Evolutionary conservation across 208 protist genomes (phyloP).

Genomic region (Spongospora subterranea): DNA sequence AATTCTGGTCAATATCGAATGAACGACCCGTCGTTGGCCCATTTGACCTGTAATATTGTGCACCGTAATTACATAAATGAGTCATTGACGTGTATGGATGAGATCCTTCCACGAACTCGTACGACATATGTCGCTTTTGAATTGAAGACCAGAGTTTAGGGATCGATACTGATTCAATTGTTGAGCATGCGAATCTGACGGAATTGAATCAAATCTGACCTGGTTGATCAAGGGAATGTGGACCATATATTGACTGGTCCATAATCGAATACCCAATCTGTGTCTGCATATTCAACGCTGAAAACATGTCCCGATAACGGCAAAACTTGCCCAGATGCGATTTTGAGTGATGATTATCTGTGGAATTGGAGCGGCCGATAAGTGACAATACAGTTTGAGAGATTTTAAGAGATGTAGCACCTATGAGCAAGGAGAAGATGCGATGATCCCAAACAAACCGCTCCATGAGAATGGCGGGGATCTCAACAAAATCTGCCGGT

Average conservation of each 20-base stretch:
- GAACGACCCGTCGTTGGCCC: neutral
- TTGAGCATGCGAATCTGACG: neutral
- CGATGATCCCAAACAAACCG: constrained; percentile 24
- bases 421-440: neutral
- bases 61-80: constrained; percentile 11
- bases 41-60: neutral
- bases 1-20: neutral
- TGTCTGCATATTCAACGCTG: neutral
- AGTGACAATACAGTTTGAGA: neutral
- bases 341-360: neutral
- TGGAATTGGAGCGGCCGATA: neutral
- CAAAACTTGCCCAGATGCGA: neutral
- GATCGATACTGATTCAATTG: neutral
- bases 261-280: neutral
- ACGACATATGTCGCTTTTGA: neutral
- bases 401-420: neutral
- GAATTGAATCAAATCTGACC: neutral
- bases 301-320: neutral
- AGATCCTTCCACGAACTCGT: neutral
- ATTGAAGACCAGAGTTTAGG: neutral
- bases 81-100: neutral
- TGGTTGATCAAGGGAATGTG: neutral
- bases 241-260: neutral
- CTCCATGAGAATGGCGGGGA: neutral
- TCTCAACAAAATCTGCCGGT: constrained; percentile 30